These are phyloP conservation scores for Termitomyces sp. DNA, from an alignment of 768 basidiomycete species.

Conservation along the genomic window DNA sequence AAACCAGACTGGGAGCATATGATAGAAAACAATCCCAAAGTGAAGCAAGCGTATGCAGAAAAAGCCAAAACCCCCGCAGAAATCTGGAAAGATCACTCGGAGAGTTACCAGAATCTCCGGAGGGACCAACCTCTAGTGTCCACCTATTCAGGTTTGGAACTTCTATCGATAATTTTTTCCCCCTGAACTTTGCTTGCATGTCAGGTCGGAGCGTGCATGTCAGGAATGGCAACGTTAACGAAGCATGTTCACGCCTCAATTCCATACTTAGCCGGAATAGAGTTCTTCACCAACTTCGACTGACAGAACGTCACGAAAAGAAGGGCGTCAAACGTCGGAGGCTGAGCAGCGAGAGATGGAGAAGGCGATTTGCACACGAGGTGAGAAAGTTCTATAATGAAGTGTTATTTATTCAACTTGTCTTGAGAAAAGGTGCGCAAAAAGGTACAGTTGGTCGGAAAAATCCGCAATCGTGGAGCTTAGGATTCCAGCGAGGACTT, in stretches of 20 bases:
- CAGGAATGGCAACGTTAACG: conserved; percentile 32
- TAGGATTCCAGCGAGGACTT: conserved; percentile 23
- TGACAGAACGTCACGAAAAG: conserved; percentile 69
- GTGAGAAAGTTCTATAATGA: conserved; percentile 31
- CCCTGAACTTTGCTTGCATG: neutral
- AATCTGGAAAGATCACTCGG: conserved; percentile 32
- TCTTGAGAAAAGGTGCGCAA: conserved; percentile 60
- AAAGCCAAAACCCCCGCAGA: conserved; percentile 18
- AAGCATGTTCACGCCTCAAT: conserved; percentile 46
- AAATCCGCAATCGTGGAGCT: conserved; percentile 72
- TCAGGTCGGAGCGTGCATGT: conserved; percentile 61
- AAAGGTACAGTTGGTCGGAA: conserved; percentile 75
- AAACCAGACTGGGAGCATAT: neutral
- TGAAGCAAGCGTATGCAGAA: neutral
- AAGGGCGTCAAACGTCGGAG: conserved; percentile 75
- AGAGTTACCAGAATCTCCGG: conserved; percentile 13
- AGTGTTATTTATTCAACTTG: conserved; percentile 5
- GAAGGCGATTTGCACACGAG: conserved; percentile 74
- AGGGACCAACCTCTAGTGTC: conserved; percentile 30
- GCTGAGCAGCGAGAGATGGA: conserved; percentile 71
- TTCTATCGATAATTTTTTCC: neutral
- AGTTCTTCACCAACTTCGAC: conserved; percentile 43
- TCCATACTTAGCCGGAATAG: conserved; percentile 47
- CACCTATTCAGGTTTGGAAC: conserved; percentile 44
- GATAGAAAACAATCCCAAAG: neutral